Evolutionary conservation across 1,284 basidiomycete genomes (phyloP), one percentile per base, ranked within the genome.

Genomic region (Puccinia hordei): DNA sequence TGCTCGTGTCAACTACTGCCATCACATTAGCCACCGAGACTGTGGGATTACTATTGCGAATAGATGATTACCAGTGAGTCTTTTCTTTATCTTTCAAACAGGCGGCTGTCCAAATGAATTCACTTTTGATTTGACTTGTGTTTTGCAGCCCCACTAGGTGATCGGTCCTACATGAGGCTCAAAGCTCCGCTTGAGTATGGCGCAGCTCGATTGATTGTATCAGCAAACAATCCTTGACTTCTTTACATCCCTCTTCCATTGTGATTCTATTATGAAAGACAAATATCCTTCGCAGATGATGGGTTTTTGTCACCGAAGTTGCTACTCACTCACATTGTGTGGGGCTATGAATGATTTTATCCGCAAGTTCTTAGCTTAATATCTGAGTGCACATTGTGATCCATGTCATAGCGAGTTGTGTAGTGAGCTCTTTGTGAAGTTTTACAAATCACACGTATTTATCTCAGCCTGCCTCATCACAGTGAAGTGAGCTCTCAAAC

Each of bases 11-110:
- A 53, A 99, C 95, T 49, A 96, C 93, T 83, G 97, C 97, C 5
- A 89, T 99, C 82, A 95, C 98, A 87, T 89, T 99, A 74, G 89
- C 97, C 55, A 97, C 96, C 17, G 97, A 99, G 88, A 99, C 97
- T 0, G 96, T 98, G n/a, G 93, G 95, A 83, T 87, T 99, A 82
- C 87, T 99, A 85, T 87, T 99, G 85, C 93, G 97, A 87, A 98
- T 99, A 73, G 97, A 99, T 86, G 96, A 98, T 86, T 97, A 97
- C 81, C 84, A 85, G 79, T 80, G 55, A 73, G 79, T 74, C 38
- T 46, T 71, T 83, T 84, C 73, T 85, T 81, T 82, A 46, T 46
- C 33, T 66, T 44, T 13, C 12, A n/a, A 44, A 24, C 55, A n/a
- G 44, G 57, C 35, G 24, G n/a, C 13, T 9, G 24, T 57, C 49